These are phyloP conservation scores for Volvariella surrecta DNA, from an alignment of 1,284 basidiomycete genomes.

Conservation along the genomic window DNA sequence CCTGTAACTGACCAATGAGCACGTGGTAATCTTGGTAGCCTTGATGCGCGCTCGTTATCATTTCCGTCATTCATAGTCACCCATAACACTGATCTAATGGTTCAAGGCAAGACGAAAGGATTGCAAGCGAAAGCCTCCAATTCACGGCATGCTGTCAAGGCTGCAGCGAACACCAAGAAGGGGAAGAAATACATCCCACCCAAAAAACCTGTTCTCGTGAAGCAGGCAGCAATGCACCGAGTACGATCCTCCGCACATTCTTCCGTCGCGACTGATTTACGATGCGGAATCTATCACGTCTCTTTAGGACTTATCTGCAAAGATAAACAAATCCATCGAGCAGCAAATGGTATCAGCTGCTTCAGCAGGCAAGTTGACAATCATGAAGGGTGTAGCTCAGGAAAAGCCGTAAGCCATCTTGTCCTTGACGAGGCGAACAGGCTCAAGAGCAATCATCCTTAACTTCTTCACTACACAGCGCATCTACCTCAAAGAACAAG, in stretches of 20 bases:
- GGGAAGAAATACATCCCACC: slow-evolving; percentile 63
- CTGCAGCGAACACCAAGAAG: slow-evolving; percentile 63
- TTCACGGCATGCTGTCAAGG: slow-evolving; percentile 49
- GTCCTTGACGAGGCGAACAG: neutral
- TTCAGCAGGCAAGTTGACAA: slow-evolving; percentile 76
- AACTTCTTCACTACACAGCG: neutral
- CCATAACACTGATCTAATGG: slow-evolving; percentile 22
- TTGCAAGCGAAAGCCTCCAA: slow-evolving; percentile 44
- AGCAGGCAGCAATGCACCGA: slow-evolving; percentile 63
- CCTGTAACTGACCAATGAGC: slow-evolving; percentile 15
- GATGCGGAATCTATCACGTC: neutral
- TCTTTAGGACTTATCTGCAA: slow-evolving; percentile 68
- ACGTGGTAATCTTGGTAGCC: slow-evolving; percentile 18
- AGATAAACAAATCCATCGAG: slow-evolving; percentile 87
- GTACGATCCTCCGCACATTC: slow-evolving; percentile 23
- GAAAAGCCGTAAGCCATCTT: slow-evolving; percentile 35
- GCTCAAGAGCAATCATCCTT: neutral
- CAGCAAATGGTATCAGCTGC: slow-evolving; percentile 85
- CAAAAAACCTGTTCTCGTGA: slow-evolving; percentile 61
- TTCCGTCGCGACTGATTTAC: neutral
- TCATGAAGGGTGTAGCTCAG: slow-evolving; percentile 63
- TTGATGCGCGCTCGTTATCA: neutral
- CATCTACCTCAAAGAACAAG: no score
- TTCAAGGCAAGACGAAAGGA: slow-evolving; percentile 62
- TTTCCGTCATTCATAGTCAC: slow-evolving; percentile 2